Percentiles rank a stretch among this genome's conserved stretches.
Evolutionary conservation across 2,329 filamentous ascomycete species (phyloP).

Genomic region (Diaporthe aspalathi): DNA sequence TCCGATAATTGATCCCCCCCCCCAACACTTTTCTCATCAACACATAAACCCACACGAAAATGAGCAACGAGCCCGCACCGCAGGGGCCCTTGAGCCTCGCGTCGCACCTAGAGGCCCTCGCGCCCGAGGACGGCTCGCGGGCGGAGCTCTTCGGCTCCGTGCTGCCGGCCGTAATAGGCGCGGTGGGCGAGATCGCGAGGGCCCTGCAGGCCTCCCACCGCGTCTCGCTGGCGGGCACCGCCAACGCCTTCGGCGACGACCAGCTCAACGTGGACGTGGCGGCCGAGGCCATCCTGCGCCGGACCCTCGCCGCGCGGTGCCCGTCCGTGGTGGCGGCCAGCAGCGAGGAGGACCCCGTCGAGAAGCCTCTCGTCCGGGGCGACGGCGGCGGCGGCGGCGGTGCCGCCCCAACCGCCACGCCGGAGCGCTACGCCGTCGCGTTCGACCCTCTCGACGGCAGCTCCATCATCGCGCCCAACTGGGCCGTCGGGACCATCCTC

Average conservation of each 20-base stretch:
- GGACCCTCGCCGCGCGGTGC: slow-evolving; percentile 54
- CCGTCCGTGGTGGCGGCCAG: slow-evolving; percentile 55
- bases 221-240: slow-evolving; percentile 60
- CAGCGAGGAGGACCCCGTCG: slow-evolving; percentile 71
- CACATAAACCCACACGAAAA: background rate
- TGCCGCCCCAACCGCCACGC: background rate
- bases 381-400: slow-evolving; percentile 36
- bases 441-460: slow-evolving; percentile 74
- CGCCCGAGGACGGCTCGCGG: slow-evolving; percentile 42
- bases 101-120: slow-evolving; percentile 42
- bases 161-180: slow-evolving; percentile 59
- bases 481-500: slow-evolving; percentile 69
- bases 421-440: slow-evolving; percentile 66
- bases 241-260: slow-evolving; percentile 69
- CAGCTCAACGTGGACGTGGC: slow-evolving; percentile 69
- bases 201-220: slow-evolving; percentile 58
- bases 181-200: slow-evolving; percentile 57
- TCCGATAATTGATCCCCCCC: no score
- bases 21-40: no score
- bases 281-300: slow-evolving; percentile 61
- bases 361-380: slow-evolving; percentile 51
- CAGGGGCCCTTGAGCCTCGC: slow-evolving; percentile 29
- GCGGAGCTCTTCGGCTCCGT: slow-evolving; percentile 57
- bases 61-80: background rate
- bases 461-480: slow-evolving; percentile 69